Evolutionary conservation across 495 filamentous ascomycete species (phyloP).

Genomic region (Neurospora sublineolata): DNA sequence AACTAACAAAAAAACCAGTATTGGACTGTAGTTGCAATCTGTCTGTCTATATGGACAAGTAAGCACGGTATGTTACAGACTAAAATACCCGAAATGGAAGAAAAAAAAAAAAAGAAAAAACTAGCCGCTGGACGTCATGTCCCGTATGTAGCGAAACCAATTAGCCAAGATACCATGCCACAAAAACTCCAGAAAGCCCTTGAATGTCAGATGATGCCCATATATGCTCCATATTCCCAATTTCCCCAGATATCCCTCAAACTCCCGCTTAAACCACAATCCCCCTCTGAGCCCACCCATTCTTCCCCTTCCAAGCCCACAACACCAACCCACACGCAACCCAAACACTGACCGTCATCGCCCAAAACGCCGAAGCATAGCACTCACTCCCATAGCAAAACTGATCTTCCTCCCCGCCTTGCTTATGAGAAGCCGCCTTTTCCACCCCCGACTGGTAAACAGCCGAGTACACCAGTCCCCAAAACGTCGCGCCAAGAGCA

Average conservation of each 20-base stretch:
- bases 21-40: too few relatives aligned
- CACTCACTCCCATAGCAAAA: slow-evolving; percentile 67
- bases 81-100: neutral
- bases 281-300: slow-evolving; percentile 66
- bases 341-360: slow-evolving; percentile 66
- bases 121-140: neutral
- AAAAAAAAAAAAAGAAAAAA: neutral
- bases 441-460: slow-evolving; percentile 61
- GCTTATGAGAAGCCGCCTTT: slow-evolving; percentile 11
- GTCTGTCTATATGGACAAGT: neutral
- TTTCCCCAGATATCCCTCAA: neutral
- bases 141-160: neutral
- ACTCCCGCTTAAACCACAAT: slow-evolving; percentile 46
- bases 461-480: slow-evolving; percentile 70
- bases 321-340: slow-evolving; percentile 61
- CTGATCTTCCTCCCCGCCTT: slow-evolving; percentile 29
- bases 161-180: neutral
- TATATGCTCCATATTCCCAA: neutral
- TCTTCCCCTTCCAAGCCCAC: slow-evolving; percentile 68
- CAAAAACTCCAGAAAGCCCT: neutral
- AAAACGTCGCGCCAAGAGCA: slow-evolving; percentile 70
- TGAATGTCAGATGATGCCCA: neutral
- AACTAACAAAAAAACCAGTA: too few relatives aligned
- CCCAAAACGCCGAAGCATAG: slow-evolving; percentile 71
- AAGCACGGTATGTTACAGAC: neutral